Evolutionary conservation across 2,329 filamentous ascomycete species (phyloP).

Genomic region (Monascus ruber): DNA sequence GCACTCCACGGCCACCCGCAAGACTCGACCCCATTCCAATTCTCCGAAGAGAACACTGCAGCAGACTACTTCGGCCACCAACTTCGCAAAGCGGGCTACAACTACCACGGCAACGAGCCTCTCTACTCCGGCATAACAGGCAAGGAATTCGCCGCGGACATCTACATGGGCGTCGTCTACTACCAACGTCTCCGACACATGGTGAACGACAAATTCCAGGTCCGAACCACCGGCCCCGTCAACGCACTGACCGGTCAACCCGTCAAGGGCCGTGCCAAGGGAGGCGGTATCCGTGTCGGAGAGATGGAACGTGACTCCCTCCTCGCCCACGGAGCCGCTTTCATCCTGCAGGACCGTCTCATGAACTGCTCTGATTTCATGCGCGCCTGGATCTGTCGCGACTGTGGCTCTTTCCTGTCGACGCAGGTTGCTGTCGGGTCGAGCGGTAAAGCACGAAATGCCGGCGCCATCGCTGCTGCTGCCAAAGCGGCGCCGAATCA

Average conservation of each 20-base stretch:
- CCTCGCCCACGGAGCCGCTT: constrained; percentile 88
- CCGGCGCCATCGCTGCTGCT: constrained; percentile 18
- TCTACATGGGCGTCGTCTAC: constrained; percentile 94
- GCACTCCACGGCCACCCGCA: constrained; percentile 92
- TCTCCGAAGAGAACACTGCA: constrained; percentile 83
- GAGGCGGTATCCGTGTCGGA: constrained; percentile 95
- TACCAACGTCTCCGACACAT: constrained; percentile 98
- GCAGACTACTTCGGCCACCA: constrained; percentile 94
- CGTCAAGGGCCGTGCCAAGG: constrained; percentile 91
- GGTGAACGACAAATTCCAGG: constrained; percentile 99
- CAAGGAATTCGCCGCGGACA: constrained; percentile 84
- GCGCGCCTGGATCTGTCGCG: constrained; percentile 77
- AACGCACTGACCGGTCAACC: constrained; percentile 87
- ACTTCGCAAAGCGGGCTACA: constrained; percentile 88
- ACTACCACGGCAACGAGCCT: constrained; percentile 96
- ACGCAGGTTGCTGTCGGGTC: constrained; percentile 48
- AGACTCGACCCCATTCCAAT: constrained; percentile 90
- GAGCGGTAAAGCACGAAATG: constrained; percentile 16
- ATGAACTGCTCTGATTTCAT: constrained; percentile 96
- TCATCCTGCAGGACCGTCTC: constrained; percentile 85
- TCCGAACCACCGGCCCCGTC: constrained; percentile 87
- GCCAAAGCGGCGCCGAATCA: constrained; percentile 21
- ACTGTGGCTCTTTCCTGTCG: constrained; percentile 81
- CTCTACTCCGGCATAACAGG: constrained; percentile 98
- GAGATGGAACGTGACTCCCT: constrained; percentile 98